Percentiles rank a stretch among this genome's conserved stretches.
These are phyloP conservation scores for Pyrenophora tritici-repentis DNA, from an alignment of 2,329 filamentous ascomycete species.

Conservation along the genomic window DNA sequence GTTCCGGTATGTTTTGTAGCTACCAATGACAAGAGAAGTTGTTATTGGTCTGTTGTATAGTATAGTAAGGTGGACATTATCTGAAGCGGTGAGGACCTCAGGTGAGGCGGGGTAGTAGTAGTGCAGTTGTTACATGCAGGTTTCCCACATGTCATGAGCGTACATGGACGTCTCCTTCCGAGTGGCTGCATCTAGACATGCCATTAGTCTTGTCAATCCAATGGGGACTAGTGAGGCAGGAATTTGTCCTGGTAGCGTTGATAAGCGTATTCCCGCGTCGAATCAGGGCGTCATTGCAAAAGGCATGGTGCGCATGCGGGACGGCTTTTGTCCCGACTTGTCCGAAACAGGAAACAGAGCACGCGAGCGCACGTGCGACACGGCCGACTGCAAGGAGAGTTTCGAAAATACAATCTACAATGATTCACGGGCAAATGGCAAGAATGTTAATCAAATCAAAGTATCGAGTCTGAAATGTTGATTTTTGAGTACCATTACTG, in stretches of 20 bases:
- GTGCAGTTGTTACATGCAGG: too few species aligned
- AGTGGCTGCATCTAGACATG: not conserved
- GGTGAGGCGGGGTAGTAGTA: not conserved
- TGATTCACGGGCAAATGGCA: too few species aligned
- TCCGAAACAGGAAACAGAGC: slow-evolving; percentile 13
- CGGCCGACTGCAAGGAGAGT: not conserved
- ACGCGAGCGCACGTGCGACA: slow-evolving; percentile 5
- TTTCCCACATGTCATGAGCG: too few species aligned
- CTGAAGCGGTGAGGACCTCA: not conserved
- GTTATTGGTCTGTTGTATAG: not conserved
- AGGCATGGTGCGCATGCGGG: not conserved
- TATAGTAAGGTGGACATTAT: too few species aligned
- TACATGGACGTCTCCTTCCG: too few species aligned
- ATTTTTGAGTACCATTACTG: too few species aligned
- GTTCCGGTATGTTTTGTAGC: slow-evolving; percentile 41
- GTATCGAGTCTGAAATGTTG: too few species aligned
- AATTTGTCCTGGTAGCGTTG: not conserved
- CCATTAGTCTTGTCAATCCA: not conserved
- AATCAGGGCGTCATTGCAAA: slow-evolving; percentile 4
- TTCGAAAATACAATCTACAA: too few species aligned
- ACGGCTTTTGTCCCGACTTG: not conserved
- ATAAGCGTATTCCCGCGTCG: not conserved
- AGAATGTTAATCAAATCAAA: too few species aligned
- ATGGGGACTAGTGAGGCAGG: slow-evolving; percentile 1
- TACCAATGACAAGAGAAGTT: not conserved